Conservation (phyloP, 2,329 filamentous ascomycete genomes). For the Nectriaceae sp. region DNA sequence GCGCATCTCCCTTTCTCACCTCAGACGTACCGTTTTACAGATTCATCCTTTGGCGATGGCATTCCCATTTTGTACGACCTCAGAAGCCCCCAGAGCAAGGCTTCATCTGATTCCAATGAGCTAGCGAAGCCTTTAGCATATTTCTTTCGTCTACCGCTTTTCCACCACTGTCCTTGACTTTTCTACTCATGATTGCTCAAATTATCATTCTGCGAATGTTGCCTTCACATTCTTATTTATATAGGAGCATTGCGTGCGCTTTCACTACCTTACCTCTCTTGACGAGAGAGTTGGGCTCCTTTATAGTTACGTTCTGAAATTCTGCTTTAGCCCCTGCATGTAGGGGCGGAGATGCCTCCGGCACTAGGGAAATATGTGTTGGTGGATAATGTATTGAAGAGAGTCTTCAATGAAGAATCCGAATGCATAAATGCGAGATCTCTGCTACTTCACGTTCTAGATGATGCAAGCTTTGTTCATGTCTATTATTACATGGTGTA, state of each 20-base stretch:
- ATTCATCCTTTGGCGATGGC: too few species aligned
- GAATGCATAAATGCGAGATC: background rate
- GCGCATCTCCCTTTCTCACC: background rate
- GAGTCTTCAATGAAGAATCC: slow-evolving; percentile 6
- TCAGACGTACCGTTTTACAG: background rate
- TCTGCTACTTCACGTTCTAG: background rate
- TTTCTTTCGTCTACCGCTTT: too few species aligned
- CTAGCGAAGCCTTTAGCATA: too few species aligned
- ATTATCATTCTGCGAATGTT: background rate
- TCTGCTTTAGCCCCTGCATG: background rate
- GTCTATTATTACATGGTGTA: too few species aligned
- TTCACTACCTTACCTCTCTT: background rate
- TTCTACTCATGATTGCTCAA: background rate
- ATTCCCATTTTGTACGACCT: too few species aligned
- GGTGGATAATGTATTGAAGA: slow-evolving; percentile 7
- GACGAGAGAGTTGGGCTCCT: background rate
- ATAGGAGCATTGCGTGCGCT: slow-evolving; percentile 2
- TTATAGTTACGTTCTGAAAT: background rate
- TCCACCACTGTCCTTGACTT: slow-evolving; percentile 16
- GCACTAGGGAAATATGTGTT: background rate
- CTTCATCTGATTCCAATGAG: too few species aligned
- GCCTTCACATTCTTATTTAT: background rate
- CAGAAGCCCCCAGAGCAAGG: too few species aligned
- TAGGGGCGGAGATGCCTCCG: background rate
- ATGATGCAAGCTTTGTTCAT: too few species aligned